Percentiles rank a stretch among this genome's conserved stretches.
Evolutionary conservation across 306 rosid genomes (phyloP).

Genomic region (Citrullus colocynthis): DNA sequence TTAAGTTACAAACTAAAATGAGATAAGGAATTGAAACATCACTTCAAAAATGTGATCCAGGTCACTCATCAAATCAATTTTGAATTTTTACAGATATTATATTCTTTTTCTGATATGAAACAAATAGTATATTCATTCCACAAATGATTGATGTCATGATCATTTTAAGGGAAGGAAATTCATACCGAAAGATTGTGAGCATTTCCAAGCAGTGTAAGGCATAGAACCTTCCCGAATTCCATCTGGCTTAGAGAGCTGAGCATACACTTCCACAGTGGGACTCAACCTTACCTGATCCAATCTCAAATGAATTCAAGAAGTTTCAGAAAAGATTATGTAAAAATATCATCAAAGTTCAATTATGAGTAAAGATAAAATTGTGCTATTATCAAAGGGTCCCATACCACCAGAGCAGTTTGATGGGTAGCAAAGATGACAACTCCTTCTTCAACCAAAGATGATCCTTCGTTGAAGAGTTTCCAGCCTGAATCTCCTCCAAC

Average conservation of each 20-base stretch:
- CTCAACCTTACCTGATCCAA: conserved; percentile 58
- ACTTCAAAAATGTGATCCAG: background rate
- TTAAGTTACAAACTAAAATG: background rate
- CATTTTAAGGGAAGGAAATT: conserved; percentile 12
- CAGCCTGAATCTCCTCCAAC: conserved; percentile 93
- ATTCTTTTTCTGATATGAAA: background rate
- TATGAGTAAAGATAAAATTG: conserved; percentile 23
- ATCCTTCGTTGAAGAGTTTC: conserved; percentile 92
- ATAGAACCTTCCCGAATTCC: conserved; percentile 92
- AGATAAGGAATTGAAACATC: background rate
- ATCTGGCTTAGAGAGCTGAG: conserved; percentile 72
- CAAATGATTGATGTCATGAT: background rate
- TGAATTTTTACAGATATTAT: background rate
- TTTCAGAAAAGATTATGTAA: conserved; percentile 4
- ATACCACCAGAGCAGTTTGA: conserved; percentile 94
- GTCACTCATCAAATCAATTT: too few species aligned
- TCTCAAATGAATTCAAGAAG: conserved; percentile 14
- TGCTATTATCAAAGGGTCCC: conserved; percentile 40
- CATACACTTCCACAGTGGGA: conserved; percentile 63
- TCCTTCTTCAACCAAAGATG: conserved; percentile 77
- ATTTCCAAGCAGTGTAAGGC: conserved; percentile 98
- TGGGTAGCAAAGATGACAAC: conserved; percentile 89
- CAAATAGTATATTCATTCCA: background rate
- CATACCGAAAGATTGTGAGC: conserved; percentile 34
- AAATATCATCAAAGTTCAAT: conserved; percentile 16